Evolutionary conservation across 164 flowering plant genomes (phyloP), one percentile per base, ranked within the genome.

Genomic region (Brasenia schreberi): DNA sequence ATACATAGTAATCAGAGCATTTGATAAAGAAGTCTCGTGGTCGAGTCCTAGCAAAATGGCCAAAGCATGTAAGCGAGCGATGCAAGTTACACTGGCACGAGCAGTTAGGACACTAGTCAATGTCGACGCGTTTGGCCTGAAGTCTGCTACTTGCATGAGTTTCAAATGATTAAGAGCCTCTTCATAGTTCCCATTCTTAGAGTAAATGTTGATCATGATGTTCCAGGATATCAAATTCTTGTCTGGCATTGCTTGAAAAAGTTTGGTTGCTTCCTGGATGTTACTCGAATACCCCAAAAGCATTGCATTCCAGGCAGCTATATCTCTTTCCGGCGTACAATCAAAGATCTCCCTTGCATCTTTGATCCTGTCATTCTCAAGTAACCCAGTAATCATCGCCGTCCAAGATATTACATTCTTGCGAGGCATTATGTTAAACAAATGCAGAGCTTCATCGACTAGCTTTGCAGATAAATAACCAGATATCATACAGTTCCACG

Each of bases 281-380:
- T 77, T 74, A 59, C 75, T 75, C 2, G 71, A 72, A 67, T 85
- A 85, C 5, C 79, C 79, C 16, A 84, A 76, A 67, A 85, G 77
- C 88, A 87, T 83, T 4, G 92, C 87, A 70, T 81, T 83, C 87
- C 86, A 87, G 10, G 88, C 84, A 7, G 84, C 81, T 1, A 78
- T 61, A 61, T 85, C 92, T 66, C 76, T 83, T 18, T 59, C 61
- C 0, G 84, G 88, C 87, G 85, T 85, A 64, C 64, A 72, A 65
- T 83, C 77, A 66, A 87, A 85, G 74, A 74, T 77, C 19, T 76
- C 69, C 16, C 84, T 68, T 5, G 89, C 87, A 64, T 65, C 64
- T 6, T 66, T 42, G 18, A 64, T 73, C 65, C 73, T 67, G 33
- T 79, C 77, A 68, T 83, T 87, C 52, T 69, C 64, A 9, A 85